Conservation (phyloP, 306 rosid species). For the Clitoria ternatea region DNA sequence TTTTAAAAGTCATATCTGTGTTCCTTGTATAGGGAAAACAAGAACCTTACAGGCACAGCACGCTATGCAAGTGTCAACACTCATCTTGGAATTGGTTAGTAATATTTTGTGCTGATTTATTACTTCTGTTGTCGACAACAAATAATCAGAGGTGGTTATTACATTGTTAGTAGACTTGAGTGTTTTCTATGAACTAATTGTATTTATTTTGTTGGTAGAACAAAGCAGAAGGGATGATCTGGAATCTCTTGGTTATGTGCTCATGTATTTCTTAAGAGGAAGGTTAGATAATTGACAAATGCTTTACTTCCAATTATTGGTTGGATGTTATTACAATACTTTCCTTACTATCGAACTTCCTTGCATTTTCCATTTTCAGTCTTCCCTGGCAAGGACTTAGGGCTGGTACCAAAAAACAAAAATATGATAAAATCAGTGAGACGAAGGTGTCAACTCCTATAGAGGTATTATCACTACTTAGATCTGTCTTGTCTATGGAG, state of each 20-base stretch:
- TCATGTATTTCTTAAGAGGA: slow-evolving; percentile 97
- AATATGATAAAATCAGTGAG: slow-evolving; percentile 95
- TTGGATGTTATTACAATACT: slow-evolving; percentile 21
- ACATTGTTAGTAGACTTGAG: not conserved
- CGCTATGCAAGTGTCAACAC: slow-evolving; percentile 99
- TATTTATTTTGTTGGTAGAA: slow-evolving; percentile 49
- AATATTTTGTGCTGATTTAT: slow-evolving; percentile 21
- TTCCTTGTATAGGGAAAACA: slow-evolving; percentile 71
- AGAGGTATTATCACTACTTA: slow-evolving; percentile 59
- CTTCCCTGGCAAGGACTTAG: slow-evolving; percentile 99
- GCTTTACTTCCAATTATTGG: slow-evolving; percentile 10
- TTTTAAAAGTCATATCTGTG: not conserved
- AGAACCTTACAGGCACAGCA: slow-evolving; percentile 99
- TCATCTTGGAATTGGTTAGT: slow-evolving; percentile 98
- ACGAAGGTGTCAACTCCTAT: slow-evolving; percentile 85
- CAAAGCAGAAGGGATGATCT: slow-evolving; percentile 99
- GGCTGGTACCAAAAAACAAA: slow-evolving; percentile 98
- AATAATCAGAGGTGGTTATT: not conserved
- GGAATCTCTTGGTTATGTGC: slow-evolving; percentile 99
- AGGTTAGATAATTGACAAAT: slow-evolving; percentile 51
- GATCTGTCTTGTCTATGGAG: not conserved
- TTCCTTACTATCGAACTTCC: slow-evolving; percentile 11
- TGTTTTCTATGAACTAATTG: slow-evolving; percentile 21
- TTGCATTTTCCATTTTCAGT: slow-evolving; percentile 44
- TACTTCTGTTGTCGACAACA: slow-evolving; percentile 6